Conservation (phyloP, 2,329 filamentous ascomycete species). For the Tolypocladium capitatum region DNA sequence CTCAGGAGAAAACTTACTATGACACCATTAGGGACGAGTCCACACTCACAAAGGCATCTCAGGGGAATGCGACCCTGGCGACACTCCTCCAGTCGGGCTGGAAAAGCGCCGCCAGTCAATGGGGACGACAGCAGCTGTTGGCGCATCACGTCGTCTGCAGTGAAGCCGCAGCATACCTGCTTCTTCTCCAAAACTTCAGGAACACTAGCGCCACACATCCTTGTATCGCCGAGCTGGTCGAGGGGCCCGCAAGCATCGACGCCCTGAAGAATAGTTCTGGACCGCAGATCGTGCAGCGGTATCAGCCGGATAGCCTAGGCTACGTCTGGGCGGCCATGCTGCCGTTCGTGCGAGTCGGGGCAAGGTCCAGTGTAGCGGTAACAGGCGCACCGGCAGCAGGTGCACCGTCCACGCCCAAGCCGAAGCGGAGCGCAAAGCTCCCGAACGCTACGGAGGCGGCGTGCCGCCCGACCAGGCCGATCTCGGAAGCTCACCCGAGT, state of each 20-base stretch:
- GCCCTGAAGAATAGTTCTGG: not conserved
- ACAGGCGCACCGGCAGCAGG: too few species aligned
- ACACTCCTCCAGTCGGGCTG: not conserved
- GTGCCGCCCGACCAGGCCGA: too few species aligned
- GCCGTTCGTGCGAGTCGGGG: too few species aligned
- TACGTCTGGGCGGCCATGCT: not conserved
- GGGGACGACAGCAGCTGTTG: not conserved
- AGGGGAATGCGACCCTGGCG: not conserved
- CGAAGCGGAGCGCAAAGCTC: too few species aligned
- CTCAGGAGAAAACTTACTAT: not conserved
- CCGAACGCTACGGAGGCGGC: too few species aligned
- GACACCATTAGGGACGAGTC: not conserved
- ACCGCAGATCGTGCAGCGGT: not conserved
- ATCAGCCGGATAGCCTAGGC: not conserved
- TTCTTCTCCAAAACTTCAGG: too few species aligned
- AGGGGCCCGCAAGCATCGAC: not conserved
- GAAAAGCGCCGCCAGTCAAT: slow-evolving; percentile 1
- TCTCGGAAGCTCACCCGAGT: too few species aligned
- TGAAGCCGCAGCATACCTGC: too few species aligned
- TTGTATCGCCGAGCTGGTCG: not conserved
- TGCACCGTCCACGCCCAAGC: too few species aligned
- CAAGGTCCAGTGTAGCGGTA: too few species aligned
- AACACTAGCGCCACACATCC: not conserved
- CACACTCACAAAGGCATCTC: not conserved
- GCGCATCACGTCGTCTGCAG: slow-evolving; percentile 1